Percentiles rank a stretch among this genome's conserved stretches.
phyloP scores from a whole-genome alignment of 2,329 filamentous ascomycete genomes.

The Trichoderma asperellum region DNA sequence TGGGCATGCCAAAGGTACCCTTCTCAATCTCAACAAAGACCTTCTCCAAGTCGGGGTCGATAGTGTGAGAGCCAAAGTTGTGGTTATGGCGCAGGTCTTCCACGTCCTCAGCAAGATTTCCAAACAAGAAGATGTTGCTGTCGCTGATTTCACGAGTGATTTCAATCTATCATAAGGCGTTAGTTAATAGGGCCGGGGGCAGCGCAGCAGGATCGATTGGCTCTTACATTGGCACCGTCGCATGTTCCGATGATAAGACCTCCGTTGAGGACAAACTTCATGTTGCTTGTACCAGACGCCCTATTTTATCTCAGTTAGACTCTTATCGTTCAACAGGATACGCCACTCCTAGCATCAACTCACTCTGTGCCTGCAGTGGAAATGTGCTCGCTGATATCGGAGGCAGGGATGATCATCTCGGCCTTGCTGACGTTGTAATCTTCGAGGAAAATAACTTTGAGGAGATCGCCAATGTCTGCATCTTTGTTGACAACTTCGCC shows the following conservation, averaged over 20 bases:
- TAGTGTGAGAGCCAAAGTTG: conserved; percentile 76
- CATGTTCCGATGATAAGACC: conserved; percentile 97
- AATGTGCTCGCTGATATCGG: conserved; percentile 97
- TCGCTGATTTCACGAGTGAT: conserved; percentile 97
- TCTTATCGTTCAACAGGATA: conserved; percentile 23
- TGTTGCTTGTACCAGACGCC: conserved; percentile 88
- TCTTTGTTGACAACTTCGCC: conserved; percentile 91
- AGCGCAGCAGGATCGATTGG: background rate
- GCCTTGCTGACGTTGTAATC: conserved; percentile 99
- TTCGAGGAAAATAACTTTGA: conserved; percentile 96
- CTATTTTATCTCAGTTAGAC: conserved; percentile 38
- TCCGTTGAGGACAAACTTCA: conserved; percentile 99
- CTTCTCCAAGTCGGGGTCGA: conserved; percentile 75
- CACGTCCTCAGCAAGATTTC: conserved; percentile 92
- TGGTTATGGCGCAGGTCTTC: conserved; percentile 92
- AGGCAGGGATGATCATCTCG: conserved; percentile 92
- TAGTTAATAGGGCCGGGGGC: background rate
- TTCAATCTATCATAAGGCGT: conserved; percentile 65
- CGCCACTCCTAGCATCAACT: conserved; percentile 36
- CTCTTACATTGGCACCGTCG: conserved; percentile 90
- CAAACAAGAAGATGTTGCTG: conserved; percentile 98
- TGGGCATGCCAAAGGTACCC: conserved; percentile 78
- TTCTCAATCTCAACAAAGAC: conserved; percentile 84
- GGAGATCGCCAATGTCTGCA: conserved; percentile 83
- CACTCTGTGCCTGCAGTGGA: conserved; percentile 94